Evolutionary conservation across 192 early-diverging fungal species (phyloP).

Genomic region (Coemansia sp.): DNA sequence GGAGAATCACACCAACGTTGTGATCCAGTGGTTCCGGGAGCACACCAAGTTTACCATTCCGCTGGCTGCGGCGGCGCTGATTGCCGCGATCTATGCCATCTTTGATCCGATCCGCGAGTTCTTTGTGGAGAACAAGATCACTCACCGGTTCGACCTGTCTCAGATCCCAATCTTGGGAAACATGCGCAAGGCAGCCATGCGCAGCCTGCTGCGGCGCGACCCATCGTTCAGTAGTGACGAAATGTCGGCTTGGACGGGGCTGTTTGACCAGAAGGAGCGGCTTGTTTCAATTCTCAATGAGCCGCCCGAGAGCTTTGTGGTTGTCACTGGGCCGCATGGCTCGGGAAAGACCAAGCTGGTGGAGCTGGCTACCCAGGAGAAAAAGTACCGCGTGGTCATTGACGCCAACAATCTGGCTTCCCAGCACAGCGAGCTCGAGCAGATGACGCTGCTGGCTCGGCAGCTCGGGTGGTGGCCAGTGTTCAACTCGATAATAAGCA

Average conservation of each 20-base stretch:
- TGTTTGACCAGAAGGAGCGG: slow-evolving; percentile 34
- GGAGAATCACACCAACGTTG: slow-evolving; percentile 55
- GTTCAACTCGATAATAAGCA: slow-evolving; percentile 74
- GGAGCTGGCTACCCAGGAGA: slow-evolving; percentile 62
- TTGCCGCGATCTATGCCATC: slow-evolving; percentile 73
- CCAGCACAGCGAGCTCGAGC: slow-evolving; percentile 67
- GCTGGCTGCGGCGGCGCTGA: slow-evolving; percentile 64
- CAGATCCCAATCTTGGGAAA: slow-evolving; percentile 37
- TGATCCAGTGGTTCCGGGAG: slow-evolving; percentile 65
- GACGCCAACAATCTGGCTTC: slow-evolving; percentile 75
- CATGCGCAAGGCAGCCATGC: slow-evolving; percentile 31
- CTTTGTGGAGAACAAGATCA: slow-evolving; percentile 82
- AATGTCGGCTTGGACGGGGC: slow-evolving; percentile 43
- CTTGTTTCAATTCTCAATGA: slow-evolving; percentile 53
- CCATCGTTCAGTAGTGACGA: slow-evolving; percentile 14
- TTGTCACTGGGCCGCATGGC: slow-evolving; percentile 83
- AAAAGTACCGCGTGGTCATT: slow-evolving; percentile 74
- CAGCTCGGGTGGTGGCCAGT: slow-evolving; percentile 92
- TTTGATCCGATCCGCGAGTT: slow-evolving; percentile 94
- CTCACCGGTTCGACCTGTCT: slow-evolving; percentile 69
- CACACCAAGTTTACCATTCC: slow-evolving; percentile 79
- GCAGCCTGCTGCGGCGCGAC: slow-evolving; percentile 29
- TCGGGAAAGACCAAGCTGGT: slow-evolving; percentile 78
- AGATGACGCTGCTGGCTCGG: slow-evolving; percentile 72
- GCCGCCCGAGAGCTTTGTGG: slow-evolving; percentile 73